phyloP scores from a whole-genome alignment of 768 basidiomycete genomes.

The Tylopilus rubrobrunneus region DNA sequence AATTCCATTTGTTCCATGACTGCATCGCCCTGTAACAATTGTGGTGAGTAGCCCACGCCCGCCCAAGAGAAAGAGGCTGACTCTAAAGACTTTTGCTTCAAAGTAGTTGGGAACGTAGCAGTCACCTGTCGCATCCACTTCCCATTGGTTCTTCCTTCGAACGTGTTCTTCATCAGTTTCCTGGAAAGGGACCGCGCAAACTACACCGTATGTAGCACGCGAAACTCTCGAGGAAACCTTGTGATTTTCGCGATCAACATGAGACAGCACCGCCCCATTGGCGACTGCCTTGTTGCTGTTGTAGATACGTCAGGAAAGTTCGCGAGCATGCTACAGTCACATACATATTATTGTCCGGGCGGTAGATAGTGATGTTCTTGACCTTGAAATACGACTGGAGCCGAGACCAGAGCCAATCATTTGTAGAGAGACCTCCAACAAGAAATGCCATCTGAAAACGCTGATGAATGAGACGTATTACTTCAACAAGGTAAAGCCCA shows the following conservation, averaged over 20 bases:
- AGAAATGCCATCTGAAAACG: not conserved
- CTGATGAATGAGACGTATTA: not conserved
- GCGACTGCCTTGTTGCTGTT: not conserved
- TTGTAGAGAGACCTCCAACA: not conserved
- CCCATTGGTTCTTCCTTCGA: slow-evolving; percentile 2
- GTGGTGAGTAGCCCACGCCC: too few species aligned
- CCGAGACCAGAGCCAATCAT: not conserved
- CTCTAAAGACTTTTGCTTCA: slow-evolving; percentile 5
- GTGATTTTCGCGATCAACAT: not conserved
- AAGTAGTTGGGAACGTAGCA: slow-evolving; percentile 13
- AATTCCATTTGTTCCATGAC: slow-evolving; percentile 8
- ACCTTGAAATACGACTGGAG: not conserved
- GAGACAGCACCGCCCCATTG: not conserved
- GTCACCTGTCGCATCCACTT: slow-evolving; percentile 4
- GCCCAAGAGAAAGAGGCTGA: not conserved
- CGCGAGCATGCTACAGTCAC: not conserved
- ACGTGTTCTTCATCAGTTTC: not conserved
- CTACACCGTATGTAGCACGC: not conserved
- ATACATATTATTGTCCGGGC: not conserved
- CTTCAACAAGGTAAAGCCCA: not conserved
- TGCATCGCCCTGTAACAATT: not conserved
- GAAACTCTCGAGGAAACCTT: not conserved
- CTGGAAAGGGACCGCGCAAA: not conserved
- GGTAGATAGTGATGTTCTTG: not conserved
- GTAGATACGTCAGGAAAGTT: not conserved